These are phyloP conservation scores for Biscogniauxia mediterranea DNA, from an alignment of 2,329 filamentous ascomycete species.

Conservation along the genomic window DNA sequence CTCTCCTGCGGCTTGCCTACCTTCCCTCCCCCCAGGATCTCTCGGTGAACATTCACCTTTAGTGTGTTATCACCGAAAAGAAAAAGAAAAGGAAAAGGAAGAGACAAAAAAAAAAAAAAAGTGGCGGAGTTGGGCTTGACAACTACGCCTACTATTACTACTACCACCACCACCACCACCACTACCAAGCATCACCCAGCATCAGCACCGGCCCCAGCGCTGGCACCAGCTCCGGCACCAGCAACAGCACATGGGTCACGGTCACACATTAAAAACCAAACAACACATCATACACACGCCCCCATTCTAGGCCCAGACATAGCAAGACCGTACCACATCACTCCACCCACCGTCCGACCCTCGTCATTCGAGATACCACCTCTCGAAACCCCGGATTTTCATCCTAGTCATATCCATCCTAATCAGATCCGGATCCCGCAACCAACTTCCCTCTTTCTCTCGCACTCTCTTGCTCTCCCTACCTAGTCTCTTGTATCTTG, in stretches of 20 bases:
- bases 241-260: neutral
- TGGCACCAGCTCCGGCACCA: too few species aligned
- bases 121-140: conserved; percentile 7
- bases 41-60: too few species aligned
- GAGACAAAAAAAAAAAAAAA: conserved; percentile 2
- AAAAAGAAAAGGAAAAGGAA: neutral
- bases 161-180: too few species aligned
- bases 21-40: too few species aligned
- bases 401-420: neutral
- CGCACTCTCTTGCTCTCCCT: neutral
- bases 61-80: neutral
- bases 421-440: neutral
- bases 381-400: neutral
- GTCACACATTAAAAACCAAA: neutral
- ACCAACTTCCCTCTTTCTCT: neutral
- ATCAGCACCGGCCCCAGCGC: too few species aligned
- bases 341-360: conserved; percentile 1
- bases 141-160: too few species aligned
- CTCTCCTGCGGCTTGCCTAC: too few species aligned
- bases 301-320: neutral
- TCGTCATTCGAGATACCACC: neutral
- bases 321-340: conserved; percentile 1
- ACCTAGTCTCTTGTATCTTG: neutral
- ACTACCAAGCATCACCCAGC: too few species aligned
- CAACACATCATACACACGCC: neutral